These are phyloP conservation scores for Pisolithus albus DNA, from an alignment of 768 basidiomycete species.

Conservation along the genomic window DNA sequence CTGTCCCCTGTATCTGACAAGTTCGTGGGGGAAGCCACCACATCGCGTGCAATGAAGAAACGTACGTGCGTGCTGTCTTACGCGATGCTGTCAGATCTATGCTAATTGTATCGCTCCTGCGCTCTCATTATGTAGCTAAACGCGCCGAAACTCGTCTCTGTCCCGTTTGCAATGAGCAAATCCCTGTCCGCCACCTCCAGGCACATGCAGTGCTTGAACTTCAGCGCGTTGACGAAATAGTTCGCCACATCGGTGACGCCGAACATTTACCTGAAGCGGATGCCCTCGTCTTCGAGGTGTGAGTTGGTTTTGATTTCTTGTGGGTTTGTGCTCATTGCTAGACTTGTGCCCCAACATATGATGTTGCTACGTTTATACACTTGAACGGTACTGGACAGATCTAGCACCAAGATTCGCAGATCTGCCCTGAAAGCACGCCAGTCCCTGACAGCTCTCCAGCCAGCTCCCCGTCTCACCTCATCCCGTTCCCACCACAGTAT, in stretches of 20 bases:
- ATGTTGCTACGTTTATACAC: conserved; percentile 12
- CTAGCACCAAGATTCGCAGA: conserved; percentile 25
- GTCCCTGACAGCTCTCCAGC: conserved; percentile 26
- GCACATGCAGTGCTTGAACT: conserved; percentile 60
- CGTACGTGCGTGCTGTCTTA: conserved; percentile 28
- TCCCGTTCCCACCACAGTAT: conserved; percentile 12
- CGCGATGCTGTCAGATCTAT: too few species aligned
- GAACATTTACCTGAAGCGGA: conserved; percentile 45
- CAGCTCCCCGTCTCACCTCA: conserved; percentile 18
- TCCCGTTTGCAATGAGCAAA: conserved; percentile 65
- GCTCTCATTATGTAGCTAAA: conserved; percentile 38
- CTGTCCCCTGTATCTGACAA: conserved; percentile 30
- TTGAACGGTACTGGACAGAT: conserved; percentile 20
- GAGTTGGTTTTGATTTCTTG: conserved; percentile 18
- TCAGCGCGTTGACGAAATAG: conserved; percentile 62
- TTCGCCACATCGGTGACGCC: conserved; percentile 53
- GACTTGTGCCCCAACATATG: neutral
- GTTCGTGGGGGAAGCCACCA: neutral
- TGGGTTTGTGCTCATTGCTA: conserved; percentile 31
- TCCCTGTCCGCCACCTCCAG: conserved; percentile 66
- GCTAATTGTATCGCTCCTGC: too few species aligned
- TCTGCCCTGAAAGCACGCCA: conserved; percentile 41
- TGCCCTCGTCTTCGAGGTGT: conserved; percentile 49
- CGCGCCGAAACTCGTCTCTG: conserved; percentile 71
- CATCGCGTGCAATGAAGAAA: conserved; percentile 40